Evolutionary conservation across 768 basidiomycete species (phyloP), one percentile per base, ranked within the genome.

Genomic region (Dioszegia crocea): DNA sequence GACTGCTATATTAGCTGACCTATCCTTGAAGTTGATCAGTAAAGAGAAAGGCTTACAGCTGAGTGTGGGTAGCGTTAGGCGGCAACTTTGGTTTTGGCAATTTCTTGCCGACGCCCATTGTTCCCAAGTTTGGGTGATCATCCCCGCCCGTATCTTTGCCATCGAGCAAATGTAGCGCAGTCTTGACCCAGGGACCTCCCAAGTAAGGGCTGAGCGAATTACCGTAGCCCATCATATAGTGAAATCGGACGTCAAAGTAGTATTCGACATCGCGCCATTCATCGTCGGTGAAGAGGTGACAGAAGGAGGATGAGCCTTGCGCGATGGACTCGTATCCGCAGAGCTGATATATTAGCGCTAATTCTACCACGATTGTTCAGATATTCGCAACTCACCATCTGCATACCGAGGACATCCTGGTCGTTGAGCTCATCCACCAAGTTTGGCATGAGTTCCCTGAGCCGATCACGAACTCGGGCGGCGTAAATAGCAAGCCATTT

Each of bases 21-120:
- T n/a, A n/a, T n/a, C 17, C 4, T 48, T 48, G 16, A 16, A 29
- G 21, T 48, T 16, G n/a, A 1, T 56, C 12, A 3, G 12, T 23
- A n/a, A 9, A 26, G 23, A 23, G 27, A 12, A 12, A 9, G 4
- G 64, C 73, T 65, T 53, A 75, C 73, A 75, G 56, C 48, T 80
- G 79, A 11, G 76, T 67, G 59, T 79, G 77, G 1, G 78, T 78
- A 2, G 71, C 77, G 60, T 79, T 78, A 10, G 79, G 79, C 19
- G 78, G 77, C 0, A 67, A 46, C 23, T 67, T 70, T 1, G 79
- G 79, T 26, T 64, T 56, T 2, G 78, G 78, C 10, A 79, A 59
- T 16, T 65, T 31, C 43, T 61, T 62, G 30, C 47, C 27, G 14
- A 19, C 47, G 11, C 9, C 26, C 47, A 29, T 33, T 33, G 56